These are phyloP conservation scores for Fusarium multiceps DNA, from an alignment of 2,329 filamentous ascomycete genomes.

Conservation along the genomic window DNA sequence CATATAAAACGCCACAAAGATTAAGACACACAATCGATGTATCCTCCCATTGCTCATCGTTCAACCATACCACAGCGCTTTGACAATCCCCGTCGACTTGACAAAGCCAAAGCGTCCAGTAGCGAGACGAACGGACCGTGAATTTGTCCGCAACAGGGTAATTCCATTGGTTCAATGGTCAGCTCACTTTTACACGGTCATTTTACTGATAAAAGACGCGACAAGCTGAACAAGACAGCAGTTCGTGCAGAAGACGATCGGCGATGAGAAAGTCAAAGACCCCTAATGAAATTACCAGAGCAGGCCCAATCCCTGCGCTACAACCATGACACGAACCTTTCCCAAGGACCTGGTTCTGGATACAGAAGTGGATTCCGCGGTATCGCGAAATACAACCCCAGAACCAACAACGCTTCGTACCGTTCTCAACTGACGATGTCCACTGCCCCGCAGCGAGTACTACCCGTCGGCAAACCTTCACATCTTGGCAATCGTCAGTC, in stretches of 20 bases:
- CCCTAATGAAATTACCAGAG: neutral
- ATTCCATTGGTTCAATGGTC: neutral
- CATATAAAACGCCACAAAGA: neutral
- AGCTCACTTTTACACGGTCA: neutral
- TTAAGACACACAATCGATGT: neutral
- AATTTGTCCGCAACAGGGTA: neutral
- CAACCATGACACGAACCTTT: neutral
- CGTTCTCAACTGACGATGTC: neutral
- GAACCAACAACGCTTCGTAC: conserved; percentile 1
- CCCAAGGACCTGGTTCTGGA: conserved; percentile 1
- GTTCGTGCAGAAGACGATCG: neutral
- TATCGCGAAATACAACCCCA: neutral
- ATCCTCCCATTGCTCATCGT: too few species aligned
- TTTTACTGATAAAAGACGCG: neutral
- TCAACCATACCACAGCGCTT: too few species aligned
- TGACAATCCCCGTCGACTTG: too few species aligned
- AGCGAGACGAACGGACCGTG: neutral
- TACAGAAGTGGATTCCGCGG: neutral
- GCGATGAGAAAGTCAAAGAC: neutral
- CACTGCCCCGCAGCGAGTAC: neutral
- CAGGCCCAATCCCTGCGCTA: neutral
- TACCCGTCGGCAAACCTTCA: neutral
- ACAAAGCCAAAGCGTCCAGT: neutral
- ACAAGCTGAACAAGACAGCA: neutral
- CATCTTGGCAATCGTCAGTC: neutral